A percentile compares a stretch with the other conserved stretches of the same genome.
Conservation (phyloP, 345 rosid genomes). For the Eucalyptus shirleyi region DNA sequence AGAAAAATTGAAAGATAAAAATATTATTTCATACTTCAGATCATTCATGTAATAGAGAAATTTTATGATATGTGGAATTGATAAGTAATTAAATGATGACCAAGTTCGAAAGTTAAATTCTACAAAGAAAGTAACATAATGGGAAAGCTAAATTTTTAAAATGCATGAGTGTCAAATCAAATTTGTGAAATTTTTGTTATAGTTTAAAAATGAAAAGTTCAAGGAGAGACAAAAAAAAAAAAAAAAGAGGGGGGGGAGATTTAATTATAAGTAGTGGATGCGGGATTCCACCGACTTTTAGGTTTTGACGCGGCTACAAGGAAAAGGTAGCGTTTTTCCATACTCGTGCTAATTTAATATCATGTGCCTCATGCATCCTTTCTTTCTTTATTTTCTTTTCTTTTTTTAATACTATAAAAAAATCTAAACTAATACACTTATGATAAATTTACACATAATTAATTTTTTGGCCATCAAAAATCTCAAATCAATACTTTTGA, state of each 20-base stretch:
- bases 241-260: rapidly evolving
- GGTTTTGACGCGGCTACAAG: neutral
- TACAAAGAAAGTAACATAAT: no score
- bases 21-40: no score
- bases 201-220: neutral
- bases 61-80: no score
- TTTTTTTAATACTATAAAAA: no score
- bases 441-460: no score
- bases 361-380: neutral
- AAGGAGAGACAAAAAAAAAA: neutral
- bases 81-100: neutral
- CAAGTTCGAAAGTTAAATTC: neutral
- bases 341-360: neutral
- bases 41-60: neutral
- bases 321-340: neutral
- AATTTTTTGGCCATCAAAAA: no score
- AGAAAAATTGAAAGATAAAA: no score
- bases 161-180: neutral
- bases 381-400: no score
- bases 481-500: no score
- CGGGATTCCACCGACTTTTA: no score
- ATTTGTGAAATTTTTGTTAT: neutral
- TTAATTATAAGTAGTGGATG: no score
- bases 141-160: neutral
- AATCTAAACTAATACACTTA: no score